Percentiles rank a stretch among this genome's conserved stretches.
phyloP scores from a whole-genome alignment of 192 early-diverging fungal species.

The Rhizoclosmatium globosum region DNA sequence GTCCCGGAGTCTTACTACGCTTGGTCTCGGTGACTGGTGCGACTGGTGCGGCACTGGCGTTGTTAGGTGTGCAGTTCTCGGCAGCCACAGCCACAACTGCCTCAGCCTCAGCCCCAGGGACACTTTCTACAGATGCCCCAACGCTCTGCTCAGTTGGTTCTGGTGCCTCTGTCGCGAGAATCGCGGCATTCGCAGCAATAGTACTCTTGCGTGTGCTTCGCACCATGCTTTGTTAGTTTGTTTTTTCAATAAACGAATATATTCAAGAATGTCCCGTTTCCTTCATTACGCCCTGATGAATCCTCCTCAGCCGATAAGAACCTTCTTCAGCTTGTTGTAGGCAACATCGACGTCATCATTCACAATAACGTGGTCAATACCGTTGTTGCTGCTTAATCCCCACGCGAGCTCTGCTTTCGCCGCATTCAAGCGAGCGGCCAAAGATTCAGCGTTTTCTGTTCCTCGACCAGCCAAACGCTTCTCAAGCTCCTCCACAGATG shows the following conservation, averaged over 20 bases:
- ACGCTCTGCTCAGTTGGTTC: slow-evolving; percentile 14
- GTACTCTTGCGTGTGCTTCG: too few species aligned
- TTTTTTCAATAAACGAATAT: too few species aligned
- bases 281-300: too few species aligned
- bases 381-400: slow-evolving; percentile 24
- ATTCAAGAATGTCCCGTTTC: too few species aligned
- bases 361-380: slow-evolving; percentile 75
- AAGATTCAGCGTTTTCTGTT: slow-evolving; percentile 82
- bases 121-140: slow-evolving; percentile 33
- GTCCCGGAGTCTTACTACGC: too few species aligned
- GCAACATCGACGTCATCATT: slow-evolving; percentile 84
- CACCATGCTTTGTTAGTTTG: too few species aligned
- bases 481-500: slow-evolving; percentile 81
- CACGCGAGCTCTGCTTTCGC: slow-evolving; percentile 80
- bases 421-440: slow-evolving; percentile 75
- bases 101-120: not conserved
- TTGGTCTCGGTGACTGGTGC: not conserved
- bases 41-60: not conserved
- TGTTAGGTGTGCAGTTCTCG: not conserved
- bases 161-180: slow-evolving; percentile 1
- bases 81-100: not conserved
- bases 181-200: not conserved
- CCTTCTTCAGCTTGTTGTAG: slow-evolving; percentile 72
- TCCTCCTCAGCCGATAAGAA: slow-evolving; percentile 47
- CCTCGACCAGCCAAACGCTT: slow-evolving; percentile 83